phyloP scores from a whole-genome alignment of 805 yeast genomes.

The Torulaspora microellipsoides region DNA sequence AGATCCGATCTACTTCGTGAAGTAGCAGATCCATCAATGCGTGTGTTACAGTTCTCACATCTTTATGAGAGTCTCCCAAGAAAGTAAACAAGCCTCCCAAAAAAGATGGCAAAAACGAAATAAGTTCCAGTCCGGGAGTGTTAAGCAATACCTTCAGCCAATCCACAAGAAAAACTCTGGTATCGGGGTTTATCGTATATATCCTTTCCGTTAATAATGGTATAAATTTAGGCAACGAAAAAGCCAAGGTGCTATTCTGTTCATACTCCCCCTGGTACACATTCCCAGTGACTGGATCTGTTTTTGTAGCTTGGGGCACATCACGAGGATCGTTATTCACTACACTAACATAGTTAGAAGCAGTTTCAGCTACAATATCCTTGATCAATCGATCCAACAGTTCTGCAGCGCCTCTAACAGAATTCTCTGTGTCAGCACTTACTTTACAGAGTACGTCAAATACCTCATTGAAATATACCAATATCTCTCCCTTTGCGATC shows the following conservation, averaged over 20 bases:
- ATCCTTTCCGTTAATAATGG: slow-evolving; percentile 89
- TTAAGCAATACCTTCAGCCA: slow-evolving; percentile 93
- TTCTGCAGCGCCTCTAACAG: slow-evolving; percentile 94
- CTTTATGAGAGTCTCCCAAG: slow-evolving; percentile 76
- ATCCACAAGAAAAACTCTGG: slow-evolving; percentile 84
- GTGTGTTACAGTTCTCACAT: slow-evolving; percentile 81
- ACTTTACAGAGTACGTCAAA: slow-evolving; percentile 88
- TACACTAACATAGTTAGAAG: slow-evolving; percentile 78
- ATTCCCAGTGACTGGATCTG: slow-evolving; percentile 50
- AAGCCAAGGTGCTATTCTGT: slow-evolving; percentile 53
- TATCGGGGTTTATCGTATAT: slow-evolving; percentile 87
- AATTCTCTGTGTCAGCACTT: slow-evolving; percentile 84
- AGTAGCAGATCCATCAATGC: slow-evolving; percentile 68
- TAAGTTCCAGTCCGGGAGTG: slow-evolving; percentile 84
- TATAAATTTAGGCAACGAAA: slow-evolving; percentile 79
- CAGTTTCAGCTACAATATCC: slow-evolving; percentile 92
- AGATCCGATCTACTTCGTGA: slow-evolving; percentile 74
- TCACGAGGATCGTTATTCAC: slow-evolving; percentile 49
- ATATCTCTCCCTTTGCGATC: slow-evolving; percentile 91
- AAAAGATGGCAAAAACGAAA: slow-evolving; percentile 84
- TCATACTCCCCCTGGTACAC: slow-evolving; percentile 55
- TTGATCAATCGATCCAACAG: slow-evolving; percentile 83
- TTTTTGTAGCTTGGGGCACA: slow-evolving; percentile 40
- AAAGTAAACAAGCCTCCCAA: slow-evolving; percentile 74
- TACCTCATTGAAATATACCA: slow-evolving; percentile 87